A percentile compares a stretch with the other conserved stretches of the same genome.
These are phyloP conservation scores for Salvia rosmarinus DNA, from an alignment of 257 asterid genomes.

Conservation along the genomic window DNA sequence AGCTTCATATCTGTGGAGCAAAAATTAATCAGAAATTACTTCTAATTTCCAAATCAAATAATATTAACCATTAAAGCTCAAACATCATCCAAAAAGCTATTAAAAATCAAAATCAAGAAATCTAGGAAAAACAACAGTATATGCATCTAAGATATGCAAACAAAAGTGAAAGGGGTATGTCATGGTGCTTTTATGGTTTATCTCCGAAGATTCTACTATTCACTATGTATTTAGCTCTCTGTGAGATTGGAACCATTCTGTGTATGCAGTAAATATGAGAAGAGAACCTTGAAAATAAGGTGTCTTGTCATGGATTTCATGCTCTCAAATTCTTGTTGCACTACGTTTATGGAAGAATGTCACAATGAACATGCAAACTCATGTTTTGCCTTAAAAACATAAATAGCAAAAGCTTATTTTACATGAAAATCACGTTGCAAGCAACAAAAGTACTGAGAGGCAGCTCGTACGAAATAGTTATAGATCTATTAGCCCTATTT, in stretches of 20 bases:
- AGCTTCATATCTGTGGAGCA: constrained; percentile 93
- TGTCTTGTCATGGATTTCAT: background rate
- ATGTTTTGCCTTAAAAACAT: background rate
- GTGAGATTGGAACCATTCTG: constrained; percentile 9
- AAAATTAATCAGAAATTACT: constrained; percentile 24
- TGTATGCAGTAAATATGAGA: background rate
- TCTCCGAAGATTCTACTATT: background rate
- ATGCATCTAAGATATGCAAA: constrained; percentile 15
- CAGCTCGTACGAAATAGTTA: background rate
- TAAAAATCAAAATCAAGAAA: constrained; percentile 14
- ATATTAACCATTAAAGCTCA: constrained; percentile 22
- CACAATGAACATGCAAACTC: constrained; percentile 18
- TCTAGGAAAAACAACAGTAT: constrained; percentile 18
- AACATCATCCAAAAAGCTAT: constrained; percentile 7
- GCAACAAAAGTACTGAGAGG: background rate
- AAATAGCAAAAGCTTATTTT: background rate
- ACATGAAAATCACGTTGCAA: background rate
- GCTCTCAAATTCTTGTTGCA: constrained; percentile 13
- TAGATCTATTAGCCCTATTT: background rate
- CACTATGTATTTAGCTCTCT: background rate
- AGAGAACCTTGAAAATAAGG: background rate
- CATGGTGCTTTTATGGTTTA: background rate
- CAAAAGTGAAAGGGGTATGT: background rate
- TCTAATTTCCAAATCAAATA: constrained; percentile 19
- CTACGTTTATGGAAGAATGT: background rate